Percentiles rank a stretch among this genome's conserved stretches.
Evolutionary conservation across 2,329 filamentous ascomycete species (phyloP).

Genomic region (Epichloe elymi): DNA sequence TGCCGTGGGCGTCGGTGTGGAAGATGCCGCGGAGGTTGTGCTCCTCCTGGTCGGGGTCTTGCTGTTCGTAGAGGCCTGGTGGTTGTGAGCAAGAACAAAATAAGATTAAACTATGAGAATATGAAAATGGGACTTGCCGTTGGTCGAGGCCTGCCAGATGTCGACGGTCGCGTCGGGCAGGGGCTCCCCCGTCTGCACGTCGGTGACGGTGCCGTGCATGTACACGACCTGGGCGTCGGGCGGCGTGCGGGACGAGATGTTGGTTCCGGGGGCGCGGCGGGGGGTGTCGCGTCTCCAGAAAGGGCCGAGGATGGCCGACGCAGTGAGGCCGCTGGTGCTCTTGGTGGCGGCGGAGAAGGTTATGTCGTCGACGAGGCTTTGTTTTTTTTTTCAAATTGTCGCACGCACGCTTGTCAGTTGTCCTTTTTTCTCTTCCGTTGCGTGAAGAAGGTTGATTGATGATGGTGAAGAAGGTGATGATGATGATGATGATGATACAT

Average conservation of each 20-base stretch:
- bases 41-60: slow-evolving; percentile 56
- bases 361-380: slow-evolving; percentile 62
- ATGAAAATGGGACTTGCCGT: slow-evolving; percentile 40
- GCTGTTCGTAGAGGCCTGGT: slow-evolving; percentile 51
- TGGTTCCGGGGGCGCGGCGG: slow-evolving; percentile 52
- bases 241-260: slow-evolving; percentile 44
- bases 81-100: no score
- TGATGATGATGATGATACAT: slow-evolving; percentile 9
- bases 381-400: no score
- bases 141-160: slow-evolving; percentile 69
- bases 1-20: slow-evolving; percentile 49
- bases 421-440: accelerated
- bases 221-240: slow-evolving; percentile 38
- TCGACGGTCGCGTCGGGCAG: slow-evolving; percentile 56
- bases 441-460: no score
- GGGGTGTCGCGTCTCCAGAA: slow-evolving; percentile 72
- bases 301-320: slow-evolving; percentile 70
- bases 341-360: slow-evolving; percentile 47
- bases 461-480: no score
- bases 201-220: slow-evolving; percentile 50
- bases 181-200: slow-evolving; percentile 47
- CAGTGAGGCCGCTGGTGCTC: slow-evolving; percentile 39
- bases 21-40: slow-evolving; percentile 65
- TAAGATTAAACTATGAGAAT: no score
- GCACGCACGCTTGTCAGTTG: no score